Conservation (phyloP, 345 rosid genomes). For the Brassica napus region Da-Ae NC_063446.1:34386001-34386500, state of each 20-base stretch:
- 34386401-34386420: conserved; percentile 56
- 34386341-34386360: conserved; percentile 83
- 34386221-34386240: conserved; percentile 60
- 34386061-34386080: conserved; percentile 86
- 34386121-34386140: conserved; percentile 15
- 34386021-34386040: conserved; percentile 81
- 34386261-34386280: conserved; percentile 3
- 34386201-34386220: conserved; percentile 99
- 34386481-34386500: conserved; percentile 3
- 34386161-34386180: conserved; percentile 54
- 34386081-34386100: conserved; percentile 96
- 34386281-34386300: background rate
- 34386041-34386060: conserved; percentile 60
- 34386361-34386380: conserved; percentile 94
- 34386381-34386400: conserved; percentile 79
- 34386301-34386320: conserved; percentile 8
- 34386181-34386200: conserved; percentile 95
- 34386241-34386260: conserved; percentile 7
- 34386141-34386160: conserved; percentile 12
- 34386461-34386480: background rate
- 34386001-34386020: conserved; percentile 69
- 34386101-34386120: conserved; percentile 31
- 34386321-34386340: conserved; percentile 5
- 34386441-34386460: background rate
- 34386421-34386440: conserved; percentile 18